Evolutionary conservation across 2,329 filamentous ascomycete species (phyloP).

Genomic region (Alternaria burnsii): DNA sequence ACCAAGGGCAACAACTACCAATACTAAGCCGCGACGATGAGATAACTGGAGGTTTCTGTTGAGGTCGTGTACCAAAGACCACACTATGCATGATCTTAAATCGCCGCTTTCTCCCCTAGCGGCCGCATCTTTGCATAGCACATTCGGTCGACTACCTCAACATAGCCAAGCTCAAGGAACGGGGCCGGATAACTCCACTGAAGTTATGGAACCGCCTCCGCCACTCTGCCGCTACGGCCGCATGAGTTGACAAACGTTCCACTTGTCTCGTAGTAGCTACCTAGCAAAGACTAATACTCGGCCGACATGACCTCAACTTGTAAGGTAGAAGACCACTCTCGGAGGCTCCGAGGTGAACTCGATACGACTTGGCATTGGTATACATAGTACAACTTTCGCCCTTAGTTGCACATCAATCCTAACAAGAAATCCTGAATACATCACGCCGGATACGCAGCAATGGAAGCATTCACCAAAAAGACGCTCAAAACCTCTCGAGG

Average conservation of each 20-base stretch:
- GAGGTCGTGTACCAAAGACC: background rate
- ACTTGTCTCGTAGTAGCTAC: background rate
- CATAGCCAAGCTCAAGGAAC: background rate
- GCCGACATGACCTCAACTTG: background rate
- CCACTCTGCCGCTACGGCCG: background rate
- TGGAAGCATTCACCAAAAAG: constrained; percentile 41
- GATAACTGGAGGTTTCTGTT: background rate
- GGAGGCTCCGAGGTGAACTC: background rate
- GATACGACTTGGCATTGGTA: background rate
- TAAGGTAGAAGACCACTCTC: background rate
- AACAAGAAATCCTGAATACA: background rate
- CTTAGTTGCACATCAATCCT: background rate
- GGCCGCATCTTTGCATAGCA: background rate
- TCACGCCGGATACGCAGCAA: constrained; percentile 8
- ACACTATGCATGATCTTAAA: background rate
- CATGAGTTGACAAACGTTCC: background rate
- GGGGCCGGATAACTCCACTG: background rate
- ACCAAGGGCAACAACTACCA: background rate
- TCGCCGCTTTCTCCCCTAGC: constrained; percentile 1
- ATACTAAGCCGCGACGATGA: background rate
- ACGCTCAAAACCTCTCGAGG: constrained; percentile 37
- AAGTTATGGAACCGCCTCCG: background rate
- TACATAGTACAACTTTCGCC: background rate
- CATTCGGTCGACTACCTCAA: constrained; percentile 2
- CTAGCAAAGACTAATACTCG: background rate